These are phyloP conservation scores for Hysterangium stoloniferum DNA, from an alignment of 768 basidiomycete genomes.

Conservation along the genomic window DNA sequence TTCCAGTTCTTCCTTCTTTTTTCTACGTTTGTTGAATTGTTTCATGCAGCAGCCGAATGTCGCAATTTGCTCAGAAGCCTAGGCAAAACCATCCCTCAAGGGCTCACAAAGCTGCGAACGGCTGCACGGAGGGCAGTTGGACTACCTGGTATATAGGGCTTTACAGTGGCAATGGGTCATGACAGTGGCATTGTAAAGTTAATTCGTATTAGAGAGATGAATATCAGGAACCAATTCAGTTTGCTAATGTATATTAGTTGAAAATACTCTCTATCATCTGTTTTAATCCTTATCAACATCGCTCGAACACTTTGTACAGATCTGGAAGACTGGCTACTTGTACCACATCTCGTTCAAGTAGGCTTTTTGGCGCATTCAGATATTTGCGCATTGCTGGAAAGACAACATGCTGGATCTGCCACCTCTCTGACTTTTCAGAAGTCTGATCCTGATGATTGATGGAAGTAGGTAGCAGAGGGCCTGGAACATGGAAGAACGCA, in stretches of 20 bases:
- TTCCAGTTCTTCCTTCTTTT: too few relatives aligned
- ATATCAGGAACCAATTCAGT: not conserved
- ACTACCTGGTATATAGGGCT: too few relatives aligned
- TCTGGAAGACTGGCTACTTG: slow-evolving; percentile 88
- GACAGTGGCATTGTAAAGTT: too few relatives aligned
- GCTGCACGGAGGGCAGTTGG: too few relatives aligned
- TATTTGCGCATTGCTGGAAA: slow-evolving; percentile 83
- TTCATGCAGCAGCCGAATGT: too few relatives aligned
- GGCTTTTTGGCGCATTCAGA: slow-evolving; percentile 55
- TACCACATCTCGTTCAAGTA: slow-evolving; percentile 67
- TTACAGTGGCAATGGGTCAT: too few relatives aligned
- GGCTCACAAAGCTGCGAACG: too few relatives aligned
- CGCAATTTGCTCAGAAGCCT: too few relatives aligned
- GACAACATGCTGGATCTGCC: slow-evolving; percentile 87
- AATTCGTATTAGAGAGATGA: too few relatives aligned
- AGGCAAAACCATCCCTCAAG: too few relatives aligned
- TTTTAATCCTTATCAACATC: slow-evolving; percentile 57
- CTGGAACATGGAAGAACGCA: slow-evolving; percentile 83
- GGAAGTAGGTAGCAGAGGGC: slow-evolving; percentile 31
- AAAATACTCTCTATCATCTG: not conserved
- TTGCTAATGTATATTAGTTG: too few relatives aligned
- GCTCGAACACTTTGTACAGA: slow-evolving; percentile 89
- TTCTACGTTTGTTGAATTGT: too few relatives aligned
- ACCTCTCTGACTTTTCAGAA: slow-evolving; percentile 47
- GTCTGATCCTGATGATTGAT: slow-evolving; percentile 16